A percentile compares a stretch with the other conserved stretches of the same genome.
Conservation (phyloP, 345 rosid species). For the Eucalyptus caleyi region DNA sequence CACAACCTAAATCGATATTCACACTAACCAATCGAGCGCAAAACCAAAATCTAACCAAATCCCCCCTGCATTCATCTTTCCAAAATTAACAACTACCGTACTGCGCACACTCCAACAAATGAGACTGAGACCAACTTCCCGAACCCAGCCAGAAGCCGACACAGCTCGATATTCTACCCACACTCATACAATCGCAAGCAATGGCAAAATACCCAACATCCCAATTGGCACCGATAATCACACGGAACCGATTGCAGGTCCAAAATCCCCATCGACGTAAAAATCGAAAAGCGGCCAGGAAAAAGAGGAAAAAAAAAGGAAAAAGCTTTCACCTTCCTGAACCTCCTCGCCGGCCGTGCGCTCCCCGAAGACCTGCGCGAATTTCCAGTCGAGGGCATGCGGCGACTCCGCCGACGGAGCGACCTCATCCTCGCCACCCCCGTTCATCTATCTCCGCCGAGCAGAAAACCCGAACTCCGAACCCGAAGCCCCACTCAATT, state of each 20-base stretch:
- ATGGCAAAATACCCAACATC: neutral
- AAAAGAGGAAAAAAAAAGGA: neutral
- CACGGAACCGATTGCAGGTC: neutral
- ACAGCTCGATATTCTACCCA: neutral
- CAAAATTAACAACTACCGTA: neutral
- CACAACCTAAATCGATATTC: neutral
- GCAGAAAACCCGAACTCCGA: neutral
- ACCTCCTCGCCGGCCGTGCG: conserved; percentile 93
- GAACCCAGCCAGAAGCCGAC: neutral
- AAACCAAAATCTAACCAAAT: neutral
- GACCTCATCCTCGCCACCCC: conserved; percentile 31
- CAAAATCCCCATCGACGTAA: conserved; percentile 1
- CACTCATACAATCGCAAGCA: neutral
- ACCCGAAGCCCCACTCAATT: neutral
- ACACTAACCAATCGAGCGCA: neutral
- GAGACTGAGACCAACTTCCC: neutral
- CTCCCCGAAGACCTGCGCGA: conserved; percentile 98
- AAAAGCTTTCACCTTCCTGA: conserved; percentile 55
- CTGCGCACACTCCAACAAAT: neutral
- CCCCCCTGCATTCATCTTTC: neutral
- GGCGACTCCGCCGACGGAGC: conserved; percentile 29
- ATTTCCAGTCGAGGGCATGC: conserved; percentile 83
- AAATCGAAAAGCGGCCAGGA: neutral
- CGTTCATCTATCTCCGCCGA: conserved; percentile 27
- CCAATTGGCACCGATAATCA: neutral